phyloP scores from a whole-genome alignment of 352 stramenopile genomes.

The Pythium utonaiense region DNA sequence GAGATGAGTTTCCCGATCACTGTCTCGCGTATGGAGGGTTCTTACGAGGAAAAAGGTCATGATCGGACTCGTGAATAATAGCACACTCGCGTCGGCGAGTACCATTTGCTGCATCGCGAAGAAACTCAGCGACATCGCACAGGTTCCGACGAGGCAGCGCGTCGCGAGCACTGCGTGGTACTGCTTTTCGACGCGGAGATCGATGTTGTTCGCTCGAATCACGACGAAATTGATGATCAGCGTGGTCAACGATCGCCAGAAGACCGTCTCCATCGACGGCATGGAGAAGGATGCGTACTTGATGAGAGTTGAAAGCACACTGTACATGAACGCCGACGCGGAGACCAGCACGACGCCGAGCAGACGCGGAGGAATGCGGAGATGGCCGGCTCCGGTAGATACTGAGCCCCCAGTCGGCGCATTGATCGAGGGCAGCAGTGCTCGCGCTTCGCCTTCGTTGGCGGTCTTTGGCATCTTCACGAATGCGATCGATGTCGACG shows the following conservation, averaged over 20 bases:
- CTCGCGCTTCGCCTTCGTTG: neutral
- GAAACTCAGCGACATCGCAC: constrained; percentile 43
- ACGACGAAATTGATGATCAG: constrained; percentile 50
- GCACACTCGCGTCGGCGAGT: constrained; percentile 56
- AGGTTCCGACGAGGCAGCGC: constrained; percentile 42
- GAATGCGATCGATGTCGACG: too few species aligned
- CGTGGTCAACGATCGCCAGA: constrained; percentile 57
- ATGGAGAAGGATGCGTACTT: constrained; percentile 51
- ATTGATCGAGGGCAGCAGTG: constrained; percentile 4
- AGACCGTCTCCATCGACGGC: constrained; percentile 57
- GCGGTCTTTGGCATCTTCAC: neutral
- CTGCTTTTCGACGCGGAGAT: constrained; percentile 33
- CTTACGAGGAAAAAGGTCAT: constrained; percentile 54
- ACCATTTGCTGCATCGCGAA: constrained; percentile 56
- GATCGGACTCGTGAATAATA: constrained; percentile 66
- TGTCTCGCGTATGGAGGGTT: neutral
- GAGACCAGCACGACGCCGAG: constrained; percentile 39
- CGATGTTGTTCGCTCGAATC: constrained; percentile 27
- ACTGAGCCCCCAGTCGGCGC: neutral
- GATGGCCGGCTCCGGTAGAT: too few species aligned
- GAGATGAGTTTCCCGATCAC: neutral
- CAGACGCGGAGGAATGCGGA: constrained; percentile 15
- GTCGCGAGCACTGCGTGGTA: constrained; percentile 33
- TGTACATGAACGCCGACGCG: constrained; percentile 53
- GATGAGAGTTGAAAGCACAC: constrained; percentile 54